Evolutionary conservation across 371 early-diverging fungal genomes (phyloP), one percentile per base, ranked within the genome.

Genomic region (Mucor velutinosus): DNA sequence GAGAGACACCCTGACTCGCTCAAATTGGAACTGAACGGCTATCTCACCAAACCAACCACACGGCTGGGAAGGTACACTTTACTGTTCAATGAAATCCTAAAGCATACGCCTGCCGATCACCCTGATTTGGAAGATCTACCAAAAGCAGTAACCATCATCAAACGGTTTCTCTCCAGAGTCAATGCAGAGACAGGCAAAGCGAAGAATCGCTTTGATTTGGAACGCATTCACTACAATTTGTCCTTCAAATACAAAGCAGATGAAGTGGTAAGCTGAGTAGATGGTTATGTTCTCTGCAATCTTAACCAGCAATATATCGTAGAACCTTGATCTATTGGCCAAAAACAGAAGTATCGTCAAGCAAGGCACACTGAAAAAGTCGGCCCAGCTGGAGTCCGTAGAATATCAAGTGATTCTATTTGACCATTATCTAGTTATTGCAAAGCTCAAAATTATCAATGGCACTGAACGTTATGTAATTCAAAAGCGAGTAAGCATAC

Each of bases 31-130:
- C 70, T 93, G 25, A 89, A 91, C 71, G 89, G 90, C 39, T 97
- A 95, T 73, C 77, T 97, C 60, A 89, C 89, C 1, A 83, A 80
- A 21, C 97, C 97, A 14, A 94, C 94, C 0, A 91, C 95, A 7
- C 89, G 97, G 12, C 73, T 97, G 37, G 96, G 93, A 14, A 87
- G 95, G 47, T 98, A 97, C 69, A 92, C 93, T 1, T 80, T 98
- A 43, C 74, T 98, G n/a, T 85, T 98, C n/a, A 89, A 90, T 63
- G 92, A 90, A n/a, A 90, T 95, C 43, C 76, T 95, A 21, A 93
- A 96, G 73, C 82, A 90, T 65, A 94, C 96, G 14, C 91, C 93
- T 4, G 85, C 85, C 29, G 88, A 85, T 27, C 89, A 94, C 66
- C 90, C 93, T 1, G 98, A 98, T 74, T 80, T 78, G 47, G 82